A percentile compares a stretch with the other conserved stretches of the same genome.
These are phyloP conservation scores for Crucibulum laeve DNA, from an alignment of 768 basidiomycete species.

Conservation along the genomic window DNA sequence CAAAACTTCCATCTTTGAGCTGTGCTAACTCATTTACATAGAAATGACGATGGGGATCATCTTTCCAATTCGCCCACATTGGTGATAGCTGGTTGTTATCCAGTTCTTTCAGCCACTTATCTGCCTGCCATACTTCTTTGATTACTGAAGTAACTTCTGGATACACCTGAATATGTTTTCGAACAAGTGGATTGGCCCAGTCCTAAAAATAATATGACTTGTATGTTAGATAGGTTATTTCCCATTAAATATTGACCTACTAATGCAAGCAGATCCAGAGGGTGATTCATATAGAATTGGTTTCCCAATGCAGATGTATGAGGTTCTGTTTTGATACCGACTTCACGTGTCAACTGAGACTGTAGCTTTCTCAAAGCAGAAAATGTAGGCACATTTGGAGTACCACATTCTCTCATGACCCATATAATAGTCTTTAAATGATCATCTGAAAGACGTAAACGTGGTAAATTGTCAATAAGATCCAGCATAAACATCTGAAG, in stretches of 20 bases:
- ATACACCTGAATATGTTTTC: conserved; percentile 16
- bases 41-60: conserved; percentile 12
- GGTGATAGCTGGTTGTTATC: conserved; percentile 10
- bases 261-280: conserved; percentile 8
- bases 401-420: conserved; percentile 24
- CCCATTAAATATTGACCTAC: conserved; percentile 7
- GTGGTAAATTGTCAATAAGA: conserved; percentile 25
- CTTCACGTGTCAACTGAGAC: not conserved
- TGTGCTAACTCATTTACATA: conserved; percentile 19
- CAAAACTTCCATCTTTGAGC: conserved; percentile 8
- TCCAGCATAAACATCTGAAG: conserved; percentile 20
- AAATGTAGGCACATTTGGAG: conserved; percentile 22
- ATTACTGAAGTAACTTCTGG: conserved; percentile 15
- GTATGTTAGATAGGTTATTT: not conserved
- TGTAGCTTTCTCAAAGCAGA: conserved; percentile 6
- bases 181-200: conserved; percentile 20
- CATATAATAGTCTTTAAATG: conserved; percentile 25
- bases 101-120: conserved; percentile 18
- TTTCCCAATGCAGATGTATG: conserved; percentile 6
- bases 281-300: conserved; percentile 22
- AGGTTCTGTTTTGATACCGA: not conserved
- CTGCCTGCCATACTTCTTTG: conserved; percentile 22
- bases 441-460: conserved; percentile 24
- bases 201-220: conserved; percentile 13
- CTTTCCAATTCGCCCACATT: conserved; percentile 23